phyloP scores from a whole-genome alignment of 495 filamentous ascomycete species.

The Aspergillus panamensis region DNA sequence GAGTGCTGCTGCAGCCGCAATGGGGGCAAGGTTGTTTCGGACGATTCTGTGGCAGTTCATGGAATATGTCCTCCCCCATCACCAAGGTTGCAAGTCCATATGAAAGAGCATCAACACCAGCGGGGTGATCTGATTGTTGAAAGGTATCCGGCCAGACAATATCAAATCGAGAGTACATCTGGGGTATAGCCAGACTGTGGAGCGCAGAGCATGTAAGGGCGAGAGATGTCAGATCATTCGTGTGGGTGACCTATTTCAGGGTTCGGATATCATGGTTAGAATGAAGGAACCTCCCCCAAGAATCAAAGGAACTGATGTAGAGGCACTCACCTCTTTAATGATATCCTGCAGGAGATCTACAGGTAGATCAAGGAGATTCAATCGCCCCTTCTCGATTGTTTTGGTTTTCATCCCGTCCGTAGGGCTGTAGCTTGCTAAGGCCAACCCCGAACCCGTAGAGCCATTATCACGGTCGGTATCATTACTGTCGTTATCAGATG shows the following conservation, averaged over 20 bases:
- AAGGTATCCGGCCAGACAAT: slow-evolving; percentile 87
- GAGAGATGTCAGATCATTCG: slow-evolving; percentile 81
- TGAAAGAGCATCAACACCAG: slow-evolving; percentile 85
- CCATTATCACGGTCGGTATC: background rate
- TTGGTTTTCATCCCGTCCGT: background rate
- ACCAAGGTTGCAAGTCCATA: slow-evolving; percentile 86
- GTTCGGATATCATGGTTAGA: slow-evolving; percentile 11
- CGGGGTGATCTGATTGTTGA: slow-evolving; percentile 58
- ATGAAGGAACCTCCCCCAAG: background rate
- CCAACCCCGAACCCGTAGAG: background rate
- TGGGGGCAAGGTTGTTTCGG: slow-evolving; percentile 27
- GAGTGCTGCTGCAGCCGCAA: slow-evolving; percentile 34
- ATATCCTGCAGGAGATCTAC: slow-evolving; percentile 85
- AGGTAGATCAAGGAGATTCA: slow-evolving; percentile 74
- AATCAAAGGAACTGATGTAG: background rate
- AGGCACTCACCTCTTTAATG: slow-evolving; percentile 71
- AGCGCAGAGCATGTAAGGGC: slow-evolving; percentile 83
- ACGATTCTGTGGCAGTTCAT: slow-evolving; percentile 27
- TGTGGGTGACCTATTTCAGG: slow-evolving; percentile 69
- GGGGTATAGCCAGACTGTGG: slow-evolving; percentile 73
- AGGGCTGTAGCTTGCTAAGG: background rate
- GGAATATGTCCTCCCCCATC: slow-evolving; percentile 71
- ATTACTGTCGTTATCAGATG: slow-evolving; percentile 12
- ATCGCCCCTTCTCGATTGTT: slow-evolving; percentile 26
- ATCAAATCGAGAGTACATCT: slow-evolving; percentile 90